phyloP scores from a whole-genome alignment of 2,329 filamentous ascomycete genomes.

The Zasmidium citrigriseum region DNA sequence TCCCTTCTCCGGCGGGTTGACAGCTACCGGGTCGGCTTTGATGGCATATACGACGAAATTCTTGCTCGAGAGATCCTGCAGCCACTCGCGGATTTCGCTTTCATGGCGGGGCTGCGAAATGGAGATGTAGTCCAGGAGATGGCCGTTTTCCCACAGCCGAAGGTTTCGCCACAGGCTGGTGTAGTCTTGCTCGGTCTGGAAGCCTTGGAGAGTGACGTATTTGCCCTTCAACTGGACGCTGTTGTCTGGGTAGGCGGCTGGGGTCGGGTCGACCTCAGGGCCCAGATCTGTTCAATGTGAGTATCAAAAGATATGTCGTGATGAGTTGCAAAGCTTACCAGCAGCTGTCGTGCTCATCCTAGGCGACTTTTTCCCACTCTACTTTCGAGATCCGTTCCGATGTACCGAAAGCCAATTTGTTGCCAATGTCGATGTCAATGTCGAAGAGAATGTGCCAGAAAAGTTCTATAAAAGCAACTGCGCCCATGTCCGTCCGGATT shows the following conservation, averaged over 20 bases:
- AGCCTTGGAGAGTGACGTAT: constrained; percentile 19
- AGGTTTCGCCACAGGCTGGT: constrained; percentile 18
- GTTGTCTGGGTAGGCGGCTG: constrained; percentile 6
- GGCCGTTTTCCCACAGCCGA: constrained; percentile 5
- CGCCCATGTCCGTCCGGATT: too few relatives aligned
- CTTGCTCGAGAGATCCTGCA: constrained; percentile 19
- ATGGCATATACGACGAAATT: constrained; percentile 47
- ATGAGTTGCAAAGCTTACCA: too few relatives aligned
- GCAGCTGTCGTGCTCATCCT: too few relatives aligned
- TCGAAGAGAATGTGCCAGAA: too few relatives aligned
- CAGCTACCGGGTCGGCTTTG: constrained; percentile 32
- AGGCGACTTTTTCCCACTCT: too few relatives aligned
- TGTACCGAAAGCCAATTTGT: too few relatives aligned
- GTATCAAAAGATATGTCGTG: too few relatives aligned
- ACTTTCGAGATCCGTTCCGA: too few relatives aligned
- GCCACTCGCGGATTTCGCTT: not conserved
- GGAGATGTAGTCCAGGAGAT: constrained; percentile 46
- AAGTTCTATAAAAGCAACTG: too few relatives aligned
- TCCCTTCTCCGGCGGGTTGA: not conserved
- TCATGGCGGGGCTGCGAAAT: constrained; percentile 33
- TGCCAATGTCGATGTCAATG: not conserved
- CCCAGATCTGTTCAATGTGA: constrained; percentile 3
- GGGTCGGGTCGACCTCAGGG: constrained; percentile 1
- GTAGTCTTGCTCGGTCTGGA: constrained; percentile 10
- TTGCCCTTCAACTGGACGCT: constrained; percentile 7